Conservation (phyloP, 768 basidiomycete species). For the Xerocomus spinulosus region DNA sequence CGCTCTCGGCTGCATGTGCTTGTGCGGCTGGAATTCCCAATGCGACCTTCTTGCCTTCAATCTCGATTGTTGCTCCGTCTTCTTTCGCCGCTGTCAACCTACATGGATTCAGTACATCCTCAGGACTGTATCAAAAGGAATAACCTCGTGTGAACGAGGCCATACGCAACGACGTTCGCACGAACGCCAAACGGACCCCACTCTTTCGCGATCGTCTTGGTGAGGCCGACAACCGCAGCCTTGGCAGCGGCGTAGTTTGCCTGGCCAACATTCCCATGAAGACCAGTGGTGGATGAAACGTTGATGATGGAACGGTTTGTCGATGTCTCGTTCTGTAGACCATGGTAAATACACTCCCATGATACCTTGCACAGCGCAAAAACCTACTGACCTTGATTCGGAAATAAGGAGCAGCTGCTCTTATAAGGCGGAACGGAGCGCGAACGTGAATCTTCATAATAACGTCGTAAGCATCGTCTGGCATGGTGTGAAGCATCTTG, state of each 20-base stretch:
- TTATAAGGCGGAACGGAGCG: conserved; percentile 80
- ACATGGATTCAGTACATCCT: conserved; percentile 5
- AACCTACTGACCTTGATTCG: conserved; percentile 54
- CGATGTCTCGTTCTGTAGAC: conserved; percentile 44
- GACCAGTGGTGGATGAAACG: conserved; percentile 76
- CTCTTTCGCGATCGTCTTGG: conserved; percentile 84
- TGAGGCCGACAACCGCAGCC: conserved; percentile 70
- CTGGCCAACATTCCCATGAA: conserved; percentile 86
- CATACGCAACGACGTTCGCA: conserved; percentile 77
- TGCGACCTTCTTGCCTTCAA: conserved; percentile 79
- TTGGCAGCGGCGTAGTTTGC: conserved; percentile 80
- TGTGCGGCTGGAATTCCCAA: conserved; percentile 68
- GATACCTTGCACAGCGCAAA: background rate
- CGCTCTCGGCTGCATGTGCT: conserved; percentile 35
- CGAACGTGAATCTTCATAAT: conserved; percentile 83
- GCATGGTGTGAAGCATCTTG: conserved; percentile 85
- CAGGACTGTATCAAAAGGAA: no score
- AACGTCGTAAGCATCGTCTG: conserved; percentile 76
- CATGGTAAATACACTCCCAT: background rate
- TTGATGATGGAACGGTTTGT: conserved; percentile 77
- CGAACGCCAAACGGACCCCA: conserved; percentile 83
- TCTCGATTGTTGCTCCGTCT: conserved; percentile 66
- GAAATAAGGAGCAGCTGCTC: conserved; percentile 82
- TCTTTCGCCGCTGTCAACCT: conserved; percentile 81
- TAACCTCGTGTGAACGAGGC: conserved; percentile 74